Base-by-base conservation (phyloP, 352 stramenopile genomes). In the Thalassiosira livingstoniorum region DNA sequence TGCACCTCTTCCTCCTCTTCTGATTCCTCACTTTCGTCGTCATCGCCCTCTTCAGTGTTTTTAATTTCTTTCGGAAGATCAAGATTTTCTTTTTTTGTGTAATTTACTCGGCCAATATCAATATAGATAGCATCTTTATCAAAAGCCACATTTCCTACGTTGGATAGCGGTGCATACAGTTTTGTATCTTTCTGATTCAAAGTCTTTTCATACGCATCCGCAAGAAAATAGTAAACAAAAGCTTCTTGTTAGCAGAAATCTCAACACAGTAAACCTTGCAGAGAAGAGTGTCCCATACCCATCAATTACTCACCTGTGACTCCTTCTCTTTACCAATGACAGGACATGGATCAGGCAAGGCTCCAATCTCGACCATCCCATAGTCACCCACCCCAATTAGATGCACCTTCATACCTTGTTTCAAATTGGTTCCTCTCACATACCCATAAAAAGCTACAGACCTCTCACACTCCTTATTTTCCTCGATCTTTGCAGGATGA, bases 81-180 rank as follows among this genome's bases (percentile, higher is more conserved):
- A 1, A 95, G 53, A 69, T 91, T 96, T 72, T 97, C 95, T 23
- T 95, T 95, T 74, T 98, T 98, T 4, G 96, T 98, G 88, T 98
- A 98, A 78, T 98, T 98, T 25, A 75, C 86, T 72, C 75, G 83
- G 47, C 90, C 90, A 78, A 99, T 93, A 78, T 99, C 98, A 87
- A 99, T 99, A 92, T 99, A 99, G 85, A 99, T 97, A 34, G 97
- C 98, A 78, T 99, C 98, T 87, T 99, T 99, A 86, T 99, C 98
- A 75, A 98, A 99, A 75, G 96, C 95, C 64, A 99, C 98, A 75
- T 96, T 97, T 76, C 98, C 98, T 1, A 99, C 96, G 83, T 99
- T 98, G 5, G 94, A 93, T 78, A 98, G 92, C 13, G 96, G 96
- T 34, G 96, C 96, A 87, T 98, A 98, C 7, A 98, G 83, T 53